Evolutionary conservation across 2,329 filamentous ascomycete species (phyloP), one percentile per base, ranked within the genome.

Genomic region (Pseudophaeomoniella oleicola): DNA sequence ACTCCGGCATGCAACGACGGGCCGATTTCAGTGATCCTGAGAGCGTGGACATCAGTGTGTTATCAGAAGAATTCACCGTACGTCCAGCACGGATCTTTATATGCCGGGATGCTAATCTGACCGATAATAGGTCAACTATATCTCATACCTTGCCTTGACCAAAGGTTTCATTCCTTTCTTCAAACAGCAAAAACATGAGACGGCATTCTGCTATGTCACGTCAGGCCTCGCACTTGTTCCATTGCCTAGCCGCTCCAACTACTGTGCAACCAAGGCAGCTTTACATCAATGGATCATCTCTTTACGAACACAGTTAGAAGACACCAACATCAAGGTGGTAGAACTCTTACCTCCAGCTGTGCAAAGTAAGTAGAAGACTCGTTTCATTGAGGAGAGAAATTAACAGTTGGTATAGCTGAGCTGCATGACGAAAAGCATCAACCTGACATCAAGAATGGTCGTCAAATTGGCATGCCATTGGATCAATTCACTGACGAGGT

Each of bases 281-380:
- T 48, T 72, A 34, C 68, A 72, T 43, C 64, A 69, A 42, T 69
- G 66, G 51, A 58, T 72, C 15, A 55, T 73, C 4, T 58, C 56
- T 4, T 54, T 72, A 19, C 60, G 69, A 2, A 59, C 66, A 41
- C 68, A 72, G 46, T 44, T 74, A 19, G 58, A 58, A 32, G 58
- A 59, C 0, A 59, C 58, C 3, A 61, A 66, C 33, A 56, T 72
- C 46, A 67, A 68, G 41, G 59, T 72, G n/a, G 53, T 72, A 27
- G 69, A 72, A 48, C 56, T 73, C 6, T 67, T 64, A 38, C 69
- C 69, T 3, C 70, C 69, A 0, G 65, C 67, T 1, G 68, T 72
- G 22, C 69, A 72, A 52, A 73, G 45, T 48, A 39, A 29, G 44
- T 36, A 11, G 16, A 9, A 12, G n/a, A 19, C 4, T 10, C 4